These are phyloP conservation scores for Neoascochyta sp. DNA, from an alignment of 2,329 filamentous ascomycete species.

Conservation along the genomic window DNA sequence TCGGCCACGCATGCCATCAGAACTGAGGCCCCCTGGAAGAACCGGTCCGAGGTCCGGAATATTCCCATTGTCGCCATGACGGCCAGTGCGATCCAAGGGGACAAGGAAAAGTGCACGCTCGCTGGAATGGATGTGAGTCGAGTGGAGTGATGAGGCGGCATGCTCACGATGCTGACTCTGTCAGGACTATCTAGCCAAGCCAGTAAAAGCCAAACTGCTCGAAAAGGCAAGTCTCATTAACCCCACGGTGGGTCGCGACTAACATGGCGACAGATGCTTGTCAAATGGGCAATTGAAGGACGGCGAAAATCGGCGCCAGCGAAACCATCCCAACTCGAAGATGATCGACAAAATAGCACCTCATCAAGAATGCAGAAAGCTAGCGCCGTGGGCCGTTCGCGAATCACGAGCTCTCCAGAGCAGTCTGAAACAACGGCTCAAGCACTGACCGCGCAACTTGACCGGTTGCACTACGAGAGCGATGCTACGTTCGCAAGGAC, in stretches of 20 bases:
- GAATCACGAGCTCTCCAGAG: constrained; percentile 22
- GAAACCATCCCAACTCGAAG: constrained; percentile 17
- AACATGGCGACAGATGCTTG: constrained; percentile 49
- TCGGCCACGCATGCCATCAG: constrained; percentile 70
- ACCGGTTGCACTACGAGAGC: constrained; percentile 37
- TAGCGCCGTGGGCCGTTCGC: constrained; percentile 28
- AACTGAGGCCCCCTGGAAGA: constrained; percentile 62
- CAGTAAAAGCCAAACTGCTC: constrained; percentile 64
- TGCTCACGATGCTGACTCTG: constrained; percentile 7
- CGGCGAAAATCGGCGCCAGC: constrained; percentile 33
- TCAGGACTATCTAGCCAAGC: constrained; percentile 43
- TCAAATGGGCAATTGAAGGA: constrained; percentile 60
- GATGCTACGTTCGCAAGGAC: constrained; percentile 39
- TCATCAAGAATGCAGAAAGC: constrained; percentile 13
- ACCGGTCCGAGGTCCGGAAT: constrained; percentile 52
- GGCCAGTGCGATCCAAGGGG: constrained; percentile 72
- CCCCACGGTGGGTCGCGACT: constrained; percentile 9
- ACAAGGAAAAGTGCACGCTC: constrained; percentile 67
- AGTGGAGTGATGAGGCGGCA: no score
- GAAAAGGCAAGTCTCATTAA: constrained; percentile 48
- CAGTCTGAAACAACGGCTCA: constrained; percentile 37
- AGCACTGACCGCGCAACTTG: constrained; percentile 34
- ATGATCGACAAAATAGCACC: constrained; percentile 28
- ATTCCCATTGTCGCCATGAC: constrained; percentile 81
- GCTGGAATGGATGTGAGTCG: constrained; percentile 65